A percentile compares a stretch with the other conserved stretches of the same genome.
These are phyloP conservation scores for Quercus lobata DNA, from an alignment of 331 rosid species.

Conservation along the genomic window DNA sequence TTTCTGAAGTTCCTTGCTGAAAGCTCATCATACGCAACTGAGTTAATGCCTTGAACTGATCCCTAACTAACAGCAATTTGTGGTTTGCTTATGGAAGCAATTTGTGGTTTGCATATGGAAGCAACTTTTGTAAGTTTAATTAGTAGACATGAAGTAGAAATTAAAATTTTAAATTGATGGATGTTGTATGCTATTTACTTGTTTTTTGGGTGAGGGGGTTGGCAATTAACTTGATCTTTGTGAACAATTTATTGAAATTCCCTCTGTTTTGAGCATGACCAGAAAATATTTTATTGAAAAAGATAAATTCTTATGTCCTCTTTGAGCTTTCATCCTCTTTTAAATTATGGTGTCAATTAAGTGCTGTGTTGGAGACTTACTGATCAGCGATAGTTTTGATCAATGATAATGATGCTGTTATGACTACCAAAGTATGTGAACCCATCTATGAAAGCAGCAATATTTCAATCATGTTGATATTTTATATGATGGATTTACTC, in stretches of 20 bases:
- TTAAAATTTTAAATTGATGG: neutral
- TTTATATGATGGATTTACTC: neutral
- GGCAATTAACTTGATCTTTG: neutral
- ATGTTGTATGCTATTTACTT: neutral
- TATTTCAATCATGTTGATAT: neutral
- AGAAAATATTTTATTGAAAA: neutral
- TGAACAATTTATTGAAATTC: neutral
- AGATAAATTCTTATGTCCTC: neutral
- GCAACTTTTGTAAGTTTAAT: neutral
- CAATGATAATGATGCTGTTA: neutral
- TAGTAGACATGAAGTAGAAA: neutral
- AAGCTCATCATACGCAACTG: conserved; percentile 57
- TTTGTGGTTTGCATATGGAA: neutral
- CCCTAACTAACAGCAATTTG: neutral
- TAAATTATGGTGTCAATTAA: neutral
- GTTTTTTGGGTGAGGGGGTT: neutral
- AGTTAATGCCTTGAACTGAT: conserved; percentile 35
- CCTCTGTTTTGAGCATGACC: neutral
- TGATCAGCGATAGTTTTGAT: neutral
- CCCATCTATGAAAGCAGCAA: neutral
- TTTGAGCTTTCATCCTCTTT: neutral
- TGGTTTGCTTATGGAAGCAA: neutral
- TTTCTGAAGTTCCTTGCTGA: conserved; percentile 60
- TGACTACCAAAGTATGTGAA: neutral
- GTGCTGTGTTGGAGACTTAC: neutral